phyloP scores from a whole-genome alignment of 805 yeast genomes.

The Hanseniaspora jakobsenii region DNA sequence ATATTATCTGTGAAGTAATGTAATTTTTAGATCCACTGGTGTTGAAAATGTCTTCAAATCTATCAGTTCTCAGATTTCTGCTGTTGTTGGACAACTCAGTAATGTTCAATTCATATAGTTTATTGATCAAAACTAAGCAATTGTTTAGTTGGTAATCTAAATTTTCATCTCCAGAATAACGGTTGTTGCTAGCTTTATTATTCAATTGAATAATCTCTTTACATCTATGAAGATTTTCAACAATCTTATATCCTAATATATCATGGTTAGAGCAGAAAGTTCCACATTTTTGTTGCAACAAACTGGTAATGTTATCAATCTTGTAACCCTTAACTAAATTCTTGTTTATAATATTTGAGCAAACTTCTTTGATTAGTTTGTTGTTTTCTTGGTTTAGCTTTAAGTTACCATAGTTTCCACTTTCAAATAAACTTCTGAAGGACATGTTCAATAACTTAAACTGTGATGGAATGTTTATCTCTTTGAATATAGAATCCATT shows the following conservation, averaged over 20 bases:
- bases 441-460: conserved; percentile 51
- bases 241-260: conserved; percentile 84
- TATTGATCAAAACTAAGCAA: conserved; percentile 65
- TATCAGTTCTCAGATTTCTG: conserved; percentile 14
- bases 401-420: conserved; percentile 37
- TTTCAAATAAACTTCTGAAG: conserved; percentile 64
- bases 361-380: conserved; percentile 65
- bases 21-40: conserved; percentile 45
- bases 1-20: conserved; percentile 32
- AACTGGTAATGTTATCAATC: conserved; percentile 76
- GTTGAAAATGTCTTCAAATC: conserved; percentile 32
- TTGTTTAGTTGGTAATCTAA: conserved; percentile 52
- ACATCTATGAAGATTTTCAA: conserved; percentile 82
- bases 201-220: conserved; percentile 55
- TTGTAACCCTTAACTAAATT: conserved; percentile 86
- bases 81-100: conserved; percentile 12
- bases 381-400: conserved; percentile 7
- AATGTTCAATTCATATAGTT: conserved; percentile 45
- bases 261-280: conserved; percentile 90
- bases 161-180: conserved; percentile 35
- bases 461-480: conserved; percentile 56
- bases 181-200: conserved; percentile 6
- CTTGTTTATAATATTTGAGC: conserved; percentile 79
- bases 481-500: conserved; percentile 57
- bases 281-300: conserved; percentile 85